Conservation (phyloP, 2,329 filamentous ascomycete genomes). For the Fusarium euwallaceae region DNA sequence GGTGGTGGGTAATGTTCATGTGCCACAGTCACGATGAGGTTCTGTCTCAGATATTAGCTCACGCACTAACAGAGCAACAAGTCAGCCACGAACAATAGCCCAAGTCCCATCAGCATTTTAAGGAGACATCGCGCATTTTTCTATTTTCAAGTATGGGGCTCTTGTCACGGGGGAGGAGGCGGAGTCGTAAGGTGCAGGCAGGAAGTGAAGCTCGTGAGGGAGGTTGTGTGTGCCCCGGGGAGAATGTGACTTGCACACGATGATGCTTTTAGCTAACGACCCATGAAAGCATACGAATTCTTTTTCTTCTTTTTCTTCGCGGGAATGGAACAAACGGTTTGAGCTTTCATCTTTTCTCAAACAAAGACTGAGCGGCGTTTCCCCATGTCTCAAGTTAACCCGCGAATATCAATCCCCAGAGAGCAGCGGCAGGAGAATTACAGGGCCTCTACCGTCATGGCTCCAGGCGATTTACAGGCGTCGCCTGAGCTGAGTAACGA, state of each 20-base stretch:
- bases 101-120: constrained; percentile 18
- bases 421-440: constrained; percentile 30
- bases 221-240: background rate
- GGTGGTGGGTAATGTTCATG: constrained; percentile 24
- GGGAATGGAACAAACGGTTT: background rate
- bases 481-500: constrained; percentile 37
- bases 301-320: background rate
- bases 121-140: constrained; percentile 9
- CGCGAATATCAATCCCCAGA: constrained; percentile 13
- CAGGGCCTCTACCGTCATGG: constrained; percentile 33
- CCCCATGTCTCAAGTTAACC: constrained; percentile 34
- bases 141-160: constrained; percentile 1
- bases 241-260: constrained; percentile 22
- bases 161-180: constrained; percentile 32
- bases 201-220: constrained; percentile 28
- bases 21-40: constrained; percentile 37
- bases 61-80: constrained; percentile 12
- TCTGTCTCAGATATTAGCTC: constrained; percentile 36
- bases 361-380: background rate
- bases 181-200: constrained; percentile 23
- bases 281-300: background rate
- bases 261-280: background rate
- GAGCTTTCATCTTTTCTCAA: background rate
- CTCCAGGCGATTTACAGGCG: constrained; percentile 16
- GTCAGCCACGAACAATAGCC: constrained; percentile 26